Percentiles rank a stretch among this genome's conserved stretches.
Evolutionary conservation across 1,284 basidiomycete genomes (phyloP).

Genomic region (Ceratobasidium theobromae): DNA sequence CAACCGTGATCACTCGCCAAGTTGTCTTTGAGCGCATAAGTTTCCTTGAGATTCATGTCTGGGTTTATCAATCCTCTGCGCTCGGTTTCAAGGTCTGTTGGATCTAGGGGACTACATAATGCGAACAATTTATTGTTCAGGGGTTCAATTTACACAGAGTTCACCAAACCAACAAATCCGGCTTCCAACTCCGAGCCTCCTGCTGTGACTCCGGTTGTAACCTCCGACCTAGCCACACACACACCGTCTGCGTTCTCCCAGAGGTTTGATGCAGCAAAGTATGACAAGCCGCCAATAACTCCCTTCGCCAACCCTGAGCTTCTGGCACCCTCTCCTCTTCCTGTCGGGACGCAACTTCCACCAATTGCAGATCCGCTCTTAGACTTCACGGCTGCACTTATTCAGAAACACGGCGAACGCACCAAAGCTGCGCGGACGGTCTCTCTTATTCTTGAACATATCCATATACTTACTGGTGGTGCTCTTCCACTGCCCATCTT

Average conservation of each 20-base stretch:
- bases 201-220: not conserved
- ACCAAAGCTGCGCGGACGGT: slow-evolving; percentile 62
- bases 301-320: slow-evolving; percentile 7
- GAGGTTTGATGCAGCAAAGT: slow-evolving; percentile 18
- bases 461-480: slow-evolving; percentile 69
- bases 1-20: too few species aligned
- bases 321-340: slow-evolving; percentile 7
- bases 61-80: too few species aligned
- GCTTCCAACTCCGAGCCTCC: too few species aligned
- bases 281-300: slow-evolving; percentile 11
- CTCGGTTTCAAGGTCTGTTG: too few species aligned
- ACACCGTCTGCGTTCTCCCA: slow-evolving; percentile 4
- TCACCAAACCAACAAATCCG: too few species aligned
- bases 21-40: too few species aligned
- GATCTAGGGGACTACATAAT: too few species aligned
- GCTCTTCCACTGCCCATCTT: slow-evolving; percentile 75
- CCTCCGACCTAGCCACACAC: not conserved
- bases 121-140: too few species aligned
- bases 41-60: too few species aligned
- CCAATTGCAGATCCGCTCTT: slow-evolving; percentile 76
- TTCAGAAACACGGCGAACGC: slow-evolving; percentile 70
- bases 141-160: too few species aligned
- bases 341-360: slow-evolving; percentile 49
- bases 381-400: slow-evolving; percentile 64
- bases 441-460: slow-evolving; percentile 63